Evolutionary conservation across 2,329 filamentous ascomycete species (phyloP).

Genomic region (Trichocomaceae sp.): DNA sequence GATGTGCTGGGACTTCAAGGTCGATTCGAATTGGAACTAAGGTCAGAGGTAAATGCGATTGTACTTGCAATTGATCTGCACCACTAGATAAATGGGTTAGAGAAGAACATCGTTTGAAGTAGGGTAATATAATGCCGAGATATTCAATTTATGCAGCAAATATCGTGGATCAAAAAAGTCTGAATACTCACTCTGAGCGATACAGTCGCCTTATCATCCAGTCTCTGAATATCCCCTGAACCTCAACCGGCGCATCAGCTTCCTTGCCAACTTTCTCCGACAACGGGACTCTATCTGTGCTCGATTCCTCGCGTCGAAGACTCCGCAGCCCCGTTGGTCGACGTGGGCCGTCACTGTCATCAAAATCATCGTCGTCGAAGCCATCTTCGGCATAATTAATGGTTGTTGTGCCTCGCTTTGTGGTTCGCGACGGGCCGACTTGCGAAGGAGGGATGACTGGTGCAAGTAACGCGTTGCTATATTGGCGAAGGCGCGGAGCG

Average conservation of each 20-base stretch:
- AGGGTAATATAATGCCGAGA: background rate
- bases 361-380: constrained; percentile 66
- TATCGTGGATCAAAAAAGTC: constrained; percentile 3
- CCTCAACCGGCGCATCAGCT: constrained; percentile 65
- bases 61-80: constrained; percentile 56
- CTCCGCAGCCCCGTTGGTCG: constrained; percentile 75
- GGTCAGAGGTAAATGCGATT: constrained; percentile 74
- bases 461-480: constrained; percentile 84
- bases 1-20: constrained; percentile 73
- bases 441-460: constrained; percentile 69
- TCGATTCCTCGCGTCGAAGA: constrained; percentile 63
- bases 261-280: constrained; percentile 79
- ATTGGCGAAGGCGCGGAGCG: constrained; percentile 80
- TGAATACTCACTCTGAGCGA: constrained; percentile 37
- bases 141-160: constrained; percentile 6
- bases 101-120: background rate
- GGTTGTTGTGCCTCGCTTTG: constrained; percentile 90
- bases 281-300: constrained; percentile 57
- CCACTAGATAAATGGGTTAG: constrained; percentile 26
- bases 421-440: constrained; percentile 69
- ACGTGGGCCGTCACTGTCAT: constrained; percentile 60
- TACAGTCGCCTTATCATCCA: constrained; percentile 75
- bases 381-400: constrained; percentile 98
- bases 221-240: constrained; percentile 88
- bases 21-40: constrained; percentile 96